Conservation (phyloP, 2,329 filamentous ascomycete species). For the Leptodontidium sp. region DNA sequence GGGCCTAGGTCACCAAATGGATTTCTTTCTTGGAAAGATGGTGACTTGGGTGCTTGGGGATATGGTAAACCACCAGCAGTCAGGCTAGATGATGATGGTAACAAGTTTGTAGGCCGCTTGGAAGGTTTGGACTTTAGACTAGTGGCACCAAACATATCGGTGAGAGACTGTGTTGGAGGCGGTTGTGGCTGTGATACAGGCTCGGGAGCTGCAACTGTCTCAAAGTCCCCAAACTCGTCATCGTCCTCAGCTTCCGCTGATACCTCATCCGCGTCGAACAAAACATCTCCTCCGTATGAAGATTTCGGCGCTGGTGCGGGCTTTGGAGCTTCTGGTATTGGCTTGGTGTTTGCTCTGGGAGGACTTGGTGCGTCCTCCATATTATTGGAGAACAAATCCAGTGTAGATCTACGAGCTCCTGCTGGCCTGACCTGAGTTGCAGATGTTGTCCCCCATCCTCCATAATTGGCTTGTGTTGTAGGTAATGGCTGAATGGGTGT, state of each 20-base stretch:
- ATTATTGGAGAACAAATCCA: slow-evolving; percentile 42
- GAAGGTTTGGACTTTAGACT: slow-evolving; percentile 43
- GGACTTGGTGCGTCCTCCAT: slow-evolving; percentile 27
- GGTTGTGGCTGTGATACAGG: slow-evolving; percentile 34
- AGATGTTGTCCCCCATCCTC: slow-evolving; percentile 20
- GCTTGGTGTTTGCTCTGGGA: slow-evolving; percentile 20
- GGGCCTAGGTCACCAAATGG: slow-evolving; percentile 57
- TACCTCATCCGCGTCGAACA: slow-evolving; percentile 50
- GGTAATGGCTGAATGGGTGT: slow-evolving; percentile 20
- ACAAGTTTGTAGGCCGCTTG: slow-evolving; percentile 47
- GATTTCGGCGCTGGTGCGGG: slow-evolving; percentile 25
- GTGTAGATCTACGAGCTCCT: slow-evolving; percentile 38
- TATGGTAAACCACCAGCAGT: slow-evolving; percentile 48
- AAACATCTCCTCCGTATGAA: slow-evolving; percentile 41
- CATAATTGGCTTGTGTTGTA: slow-evolving; percentile 27
- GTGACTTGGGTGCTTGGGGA: slow-evolving; percentile 59
- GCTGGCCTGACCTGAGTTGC: slow-evolving; percentile 28
- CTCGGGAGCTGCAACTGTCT: slow-evolving; percentile 55
- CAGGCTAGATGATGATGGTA: slow-evolving; percentile 44
- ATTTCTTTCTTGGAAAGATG: slow-evolving; percentile 62
- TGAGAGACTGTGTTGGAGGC: slow-evolving; percentile 37
- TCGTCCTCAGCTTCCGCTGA: slow-evolving; percentile 54
- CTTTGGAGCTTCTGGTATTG: slow-evolving; percentile 20
- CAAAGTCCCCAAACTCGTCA: slow-evolving; percentile 75
- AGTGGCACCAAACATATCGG: slow-evolving; percentile 46